These are phyloP conservation scores for Pisolithus orientalis DNA, from an alignment of 768 basidiomycete genomes.

Conservation along the genomic window DNA sequence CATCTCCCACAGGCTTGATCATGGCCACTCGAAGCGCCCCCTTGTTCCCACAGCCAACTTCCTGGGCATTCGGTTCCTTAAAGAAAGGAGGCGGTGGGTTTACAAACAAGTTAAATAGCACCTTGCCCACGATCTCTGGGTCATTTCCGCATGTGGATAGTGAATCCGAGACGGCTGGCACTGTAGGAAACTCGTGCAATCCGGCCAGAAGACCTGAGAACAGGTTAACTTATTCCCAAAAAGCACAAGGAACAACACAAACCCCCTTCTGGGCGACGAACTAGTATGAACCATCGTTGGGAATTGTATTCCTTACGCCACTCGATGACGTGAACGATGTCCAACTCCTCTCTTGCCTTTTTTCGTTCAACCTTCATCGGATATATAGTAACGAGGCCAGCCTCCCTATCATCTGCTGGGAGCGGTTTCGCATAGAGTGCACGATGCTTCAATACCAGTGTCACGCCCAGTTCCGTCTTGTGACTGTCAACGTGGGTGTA, in stretches of 20 bases:
- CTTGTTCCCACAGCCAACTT: not conserved
- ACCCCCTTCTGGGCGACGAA: conserved; percentile 83
- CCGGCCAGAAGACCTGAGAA: conserved; percentile 80
- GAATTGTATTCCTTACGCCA: conserved; percentile 43
- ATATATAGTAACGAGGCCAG: conserved; percentile 56
- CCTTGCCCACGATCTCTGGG: conserved; percentile 27
- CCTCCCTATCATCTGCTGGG: conserved; percentile 17
- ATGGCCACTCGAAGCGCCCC: conserved; percentile 31
- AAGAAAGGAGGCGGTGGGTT: conserved; percentile 17
- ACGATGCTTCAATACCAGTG: conserved; percentile 74
- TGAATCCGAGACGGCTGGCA: conserved; percentile 41
- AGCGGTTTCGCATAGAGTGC: conserved; percentile 61
- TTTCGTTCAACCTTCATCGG: conserved; percentile 85
- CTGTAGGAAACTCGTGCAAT: conserved; percentile 80
- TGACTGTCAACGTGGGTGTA: not conserved
- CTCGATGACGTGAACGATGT: conserved; percentile 81
- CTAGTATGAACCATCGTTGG: conserved; percentile 64
- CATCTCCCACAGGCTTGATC: conserved; percentile 51
- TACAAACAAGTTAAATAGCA: conserved; percentile 36
- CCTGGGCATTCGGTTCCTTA: conserved; percentile 1
- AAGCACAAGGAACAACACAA: conserved; percentile 10
- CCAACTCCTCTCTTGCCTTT: conserved; percentile 77
- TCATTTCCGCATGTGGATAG: conserved; percentile 32
- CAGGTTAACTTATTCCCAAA: not conserved
- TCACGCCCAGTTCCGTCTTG: conserved; percentile 8